phyloP scores from a whole-genome alignment of 169 alveolate genomes.

The Cryptosporidium ubiquitum region DNA sequence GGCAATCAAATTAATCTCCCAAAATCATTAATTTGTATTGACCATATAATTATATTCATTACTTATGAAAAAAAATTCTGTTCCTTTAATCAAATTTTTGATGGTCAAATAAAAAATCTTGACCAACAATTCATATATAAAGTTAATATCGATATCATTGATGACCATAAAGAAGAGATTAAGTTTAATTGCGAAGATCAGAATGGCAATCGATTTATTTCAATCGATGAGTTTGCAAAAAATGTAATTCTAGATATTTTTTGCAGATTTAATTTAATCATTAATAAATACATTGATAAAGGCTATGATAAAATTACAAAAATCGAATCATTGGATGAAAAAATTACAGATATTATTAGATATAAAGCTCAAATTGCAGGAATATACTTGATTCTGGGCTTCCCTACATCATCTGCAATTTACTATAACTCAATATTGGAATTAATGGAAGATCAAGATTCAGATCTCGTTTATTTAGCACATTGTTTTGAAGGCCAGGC shows the following conservation, averaged over 20 bases:
- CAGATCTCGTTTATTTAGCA: conserved; percentile 5
- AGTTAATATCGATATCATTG: not conserved
- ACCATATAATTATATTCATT: not conserved
- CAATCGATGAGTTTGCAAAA: conserved; percentile 3
- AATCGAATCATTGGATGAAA: not conserved
- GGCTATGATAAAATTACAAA: not conserved
- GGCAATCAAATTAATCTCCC: not conserved
- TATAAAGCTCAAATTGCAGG: conserved; percentile 1
- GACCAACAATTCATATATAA: not conserved
- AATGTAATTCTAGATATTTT: conserved; percentile 1
- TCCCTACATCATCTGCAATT: conserved; percentile 28
- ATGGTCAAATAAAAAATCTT: not conserved
- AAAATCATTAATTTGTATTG: not conserved
- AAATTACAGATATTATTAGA: not conserved
- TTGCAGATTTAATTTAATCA: not conserved
- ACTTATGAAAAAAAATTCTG: not conserved
- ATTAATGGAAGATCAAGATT: conserved; percentile 3
- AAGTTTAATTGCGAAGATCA: not conserved
- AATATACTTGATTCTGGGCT: conserved; percentile 21
- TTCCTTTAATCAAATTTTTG: not conserved
- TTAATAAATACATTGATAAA: not conserved
- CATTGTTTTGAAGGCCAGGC: conserved; percentile 50
- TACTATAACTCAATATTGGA: conserved; percentile 30
- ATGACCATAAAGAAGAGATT: not conserved
- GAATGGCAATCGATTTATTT: not conserved